Conservation (phyloP, 768 basidiomycete genomes). For the Auricularia heimuer region DNA sequence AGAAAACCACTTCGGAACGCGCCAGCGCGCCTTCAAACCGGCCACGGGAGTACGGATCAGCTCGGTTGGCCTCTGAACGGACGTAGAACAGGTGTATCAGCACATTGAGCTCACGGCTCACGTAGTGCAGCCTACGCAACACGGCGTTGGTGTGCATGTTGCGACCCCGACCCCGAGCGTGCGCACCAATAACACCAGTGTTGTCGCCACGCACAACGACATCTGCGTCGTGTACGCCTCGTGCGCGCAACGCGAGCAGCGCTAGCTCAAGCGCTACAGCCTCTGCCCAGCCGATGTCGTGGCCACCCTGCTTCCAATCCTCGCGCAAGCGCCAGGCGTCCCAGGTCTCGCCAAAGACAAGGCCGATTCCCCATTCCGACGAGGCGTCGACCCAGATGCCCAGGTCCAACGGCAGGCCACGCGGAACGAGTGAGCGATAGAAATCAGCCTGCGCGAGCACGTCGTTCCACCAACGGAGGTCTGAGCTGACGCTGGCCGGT, state of each 20-base stretch:
- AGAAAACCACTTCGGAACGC: not conserved
- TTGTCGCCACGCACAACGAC: constrained; percentile 4
- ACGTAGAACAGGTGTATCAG: not conserved
- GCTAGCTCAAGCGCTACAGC: constrained; percentile 2
- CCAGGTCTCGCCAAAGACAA: not conserved
- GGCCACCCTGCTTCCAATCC: not conserved
- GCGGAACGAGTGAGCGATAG: constrained; percentile 3
- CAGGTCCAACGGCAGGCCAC: not conserved
- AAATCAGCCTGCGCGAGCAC: not conserved
- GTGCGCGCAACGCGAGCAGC: not conserved
- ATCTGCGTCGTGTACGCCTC: not conserved
- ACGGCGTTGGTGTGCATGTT: not conserved
- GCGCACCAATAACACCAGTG: constrained; percentile 4
- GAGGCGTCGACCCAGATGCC: constrained; percentile 2
- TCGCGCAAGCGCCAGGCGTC: not conserved
- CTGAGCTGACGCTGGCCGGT: constrained; percentile 15
- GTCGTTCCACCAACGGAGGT: constrained; percentile 26
- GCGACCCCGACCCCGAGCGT: not conserved
- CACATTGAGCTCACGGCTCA: not conserved
- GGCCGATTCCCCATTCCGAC: not conserved
- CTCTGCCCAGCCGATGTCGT: constrained; percentile 6
- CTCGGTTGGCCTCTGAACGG: not conserved
- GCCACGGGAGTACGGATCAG: constrained; percentile 4
- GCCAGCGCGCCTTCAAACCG: not conserved
- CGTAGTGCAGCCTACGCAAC: not conserved